These are phyloP conservation scores for Drechslera avenae DNA, from an alignment of 2,329 filamentous ascomycete genomes.

Conservation along the genomic window DNA sequence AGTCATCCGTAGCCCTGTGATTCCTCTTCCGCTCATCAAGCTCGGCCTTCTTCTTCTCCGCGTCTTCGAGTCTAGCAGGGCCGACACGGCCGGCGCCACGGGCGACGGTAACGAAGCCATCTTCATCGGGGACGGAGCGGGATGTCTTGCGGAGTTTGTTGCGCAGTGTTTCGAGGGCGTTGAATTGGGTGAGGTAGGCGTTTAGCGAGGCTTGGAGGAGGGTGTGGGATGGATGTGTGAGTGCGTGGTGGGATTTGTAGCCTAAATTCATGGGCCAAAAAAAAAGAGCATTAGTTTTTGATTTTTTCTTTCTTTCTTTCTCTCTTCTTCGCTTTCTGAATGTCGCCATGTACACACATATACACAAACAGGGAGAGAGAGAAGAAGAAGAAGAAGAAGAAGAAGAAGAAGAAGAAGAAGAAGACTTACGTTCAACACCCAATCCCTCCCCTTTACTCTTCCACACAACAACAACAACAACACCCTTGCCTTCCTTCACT, in stretches of 20 bases:
- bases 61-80: slow-evolving; percentile 74
- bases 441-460: slow-evolving; percentile 53
- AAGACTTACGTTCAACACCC: slow-evolving; percentile 61
- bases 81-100: slow-evolving; percentile 71
- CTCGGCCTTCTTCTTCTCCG: slow-evolving; percentile 60
- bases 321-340: no score
- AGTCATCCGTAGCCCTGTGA: slow-evolving; percentile 64
- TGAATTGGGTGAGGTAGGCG: slow-evolving; percentile 82
- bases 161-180: slow-evolving; percentile 68
- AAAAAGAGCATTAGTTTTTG: no score
- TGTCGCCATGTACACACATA: no score
- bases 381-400: no score
- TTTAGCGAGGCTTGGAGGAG: slow-evolving; percentile 77
- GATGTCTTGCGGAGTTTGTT: slow-evolving; percentile 65
- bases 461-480: no score
- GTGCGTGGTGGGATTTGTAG: slow-evolving; percentile 68
- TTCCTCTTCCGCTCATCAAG: slow-evolving; percentile 63
- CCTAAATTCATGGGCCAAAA: no score
- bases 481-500: slow-evolving; percentile 61
- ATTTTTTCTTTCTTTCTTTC: no score
- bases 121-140: slow-evolving; percentile 84
- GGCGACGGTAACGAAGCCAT: slow-evolving; percentile 92
- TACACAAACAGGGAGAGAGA: no score
- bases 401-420: no score
- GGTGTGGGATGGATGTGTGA: slow-evolving; percentile 71